phyloP scores from a whole-genome alignment of 805 yeast genomes.

The Nakazawaea ishiwadae region DNA sequence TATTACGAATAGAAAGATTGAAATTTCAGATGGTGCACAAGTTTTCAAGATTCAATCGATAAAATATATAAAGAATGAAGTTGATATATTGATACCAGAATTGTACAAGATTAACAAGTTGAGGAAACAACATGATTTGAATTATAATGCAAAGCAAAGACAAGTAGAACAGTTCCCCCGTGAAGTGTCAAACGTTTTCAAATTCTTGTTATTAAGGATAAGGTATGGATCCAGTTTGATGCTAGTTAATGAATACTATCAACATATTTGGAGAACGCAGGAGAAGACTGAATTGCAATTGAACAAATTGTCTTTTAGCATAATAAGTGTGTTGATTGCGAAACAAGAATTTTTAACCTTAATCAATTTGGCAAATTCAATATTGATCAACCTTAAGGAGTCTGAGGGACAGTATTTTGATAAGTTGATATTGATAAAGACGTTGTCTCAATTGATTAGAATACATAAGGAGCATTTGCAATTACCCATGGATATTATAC shows the following conservation, averaged over 20 bases:
- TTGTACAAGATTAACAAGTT: constrained; percentile 16
- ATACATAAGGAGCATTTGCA: background rate
- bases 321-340: constrained; percentile 20
- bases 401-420: too few species aligned
- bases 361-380: constrained; percentile 17
- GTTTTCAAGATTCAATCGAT: constrained; percentile 23
- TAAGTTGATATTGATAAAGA: constrained; percentile 4
- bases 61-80: constrained; percentile 23
- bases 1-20: constrained; percentile 14
- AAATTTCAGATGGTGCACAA: constrained; percentile 15
- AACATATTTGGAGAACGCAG: constrained; percentile 29
- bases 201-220: constrained; percentile 32
- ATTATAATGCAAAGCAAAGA: background rate
- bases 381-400: too few species aligned
- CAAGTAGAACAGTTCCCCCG: constrained; percentile 13
- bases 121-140: constrained; percentile 10
- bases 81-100: constrained; percentile 22
- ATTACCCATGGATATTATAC: background rate
- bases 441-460: background rate
- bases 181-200: constrained; percentile 20
- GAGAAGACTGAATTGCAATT: constrained; percentile 5
- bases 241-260: constrained; percentile 39
- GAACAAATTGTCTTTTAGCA: constrained; percentile 17
- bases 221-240: constrained; percentile 37
- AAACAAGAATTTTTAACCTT: constrained; percentile 23